Percentiles rank a stretch among this genome's conserved stretches.
Evolutionary conservation across 2,329 filamentous ascomycete genomes (phyloP).

Genomic region (Pseudocercospora pini-densiflorae): DNA sequence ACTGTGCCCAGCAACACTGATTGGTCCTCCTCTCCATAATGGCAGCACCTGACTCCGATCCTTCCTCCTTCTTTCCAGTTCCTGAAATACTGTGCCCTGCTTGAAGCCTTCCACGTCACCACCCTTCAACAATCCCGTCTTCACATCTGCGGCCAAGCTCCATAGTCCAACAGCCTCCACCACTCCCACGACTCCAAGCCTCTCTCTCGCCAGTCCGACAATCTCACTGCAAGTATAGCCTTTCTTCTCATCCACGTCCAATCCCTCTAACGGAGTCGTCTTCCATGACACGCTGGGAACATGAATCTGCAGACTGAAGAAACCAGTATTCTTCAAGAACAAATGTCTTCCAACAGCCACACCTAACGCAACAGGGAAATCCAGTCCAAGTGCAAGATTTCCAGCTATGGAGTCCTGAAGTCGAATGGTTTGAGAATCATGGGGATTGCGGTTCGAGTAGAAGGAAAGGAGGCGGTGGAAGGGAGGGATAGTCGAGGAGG

Average conservation of each 20-base stretch:
- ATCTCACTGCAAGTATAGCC: constrained; percentile 38
- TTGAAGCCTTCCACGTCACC: constrained; percentile 41
- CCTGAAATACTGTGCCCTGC: constrained; percentile 37
- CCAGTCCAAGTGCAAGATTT: constrained; percentile 43
- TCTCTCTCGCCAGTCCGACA: constrained; percentile 30
- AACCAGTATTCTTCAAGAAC: constrained; percentile 38
- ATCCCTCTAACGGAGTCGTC: constrained; percentile 37
- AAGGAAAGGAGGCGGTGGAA: constrained; percentile 45
- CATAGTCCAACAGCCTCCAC: constrained; percentile 41
- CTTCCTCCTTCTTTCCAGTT: constrained; percentile 37
- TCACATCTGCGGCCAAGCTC: constrained; percentile 39
- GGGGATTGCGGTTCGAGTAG: constrained; percentile 39
- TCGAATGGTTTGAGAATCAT: constrained; percentile 40
- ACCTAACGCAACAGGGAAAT: constrained; percentile 42
- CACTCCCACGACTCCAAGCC: constrained; percentile 27
- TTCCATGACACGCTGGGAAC: constrained; percentile 38
- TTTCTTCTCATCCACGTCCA: constrained; percentile 38
- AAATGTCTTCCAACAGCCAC: constrained; percentile 41
- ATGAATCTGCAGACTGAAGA: constrained; percentile 41
- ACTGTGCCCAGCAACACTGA: constrained; percentile 39
- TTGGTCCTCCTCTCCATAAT: constrained; percentile 42
- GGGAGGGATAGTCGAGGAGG: constrained; percentile 27
- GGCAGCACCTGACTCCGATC: constrained; percentile 41
- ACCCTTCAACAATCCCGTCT: constrained; percentile 37
- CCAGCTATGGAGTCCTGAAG: constrained; percentile 42